Base-by-base conservation (phyloP, 2,329 filamentous ascomycete species). In the Aspergillus floridensis region DNA sequence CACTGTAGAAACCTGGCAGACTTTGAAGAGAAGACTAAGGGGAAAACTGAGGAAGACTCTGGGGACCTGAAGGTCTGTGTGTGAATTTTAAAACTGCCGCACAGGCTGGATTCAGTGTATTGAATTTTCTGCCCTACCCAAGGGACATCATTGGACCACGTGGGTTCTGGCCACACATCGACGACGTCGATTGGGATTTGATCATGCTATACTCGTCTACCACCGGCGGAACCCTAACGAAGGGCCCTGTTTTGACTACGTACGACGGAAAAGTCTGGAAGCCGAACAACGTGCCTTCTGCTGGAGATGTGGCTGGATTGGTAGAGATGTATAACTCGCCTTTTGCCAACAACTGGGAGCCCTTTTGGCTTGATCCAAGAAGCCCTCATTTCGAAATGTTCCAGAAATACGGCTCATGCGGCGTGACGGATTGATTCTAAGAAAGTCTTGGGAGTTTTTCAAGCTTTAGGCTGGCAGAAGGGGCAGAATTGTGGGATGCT, bases 101-200 rank as follows among this genome's bases (percentile, higher is more conserved):
- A 4, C 2, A 35, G 0, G 5, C 8, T 2, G 50, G 19, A 5
- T 59, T 63, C 21, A 8, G 11, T n/a, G 56, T 38, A 2, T 3
- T 22, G 2, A 12, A 61, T 5, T 56, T 26, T 0, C 44, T 63
- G 57, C 59, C 53, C 2, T 21, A 29, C 2, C 0, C 16, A 1
- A 7, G 10, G 8, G 14, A 12, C 12, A 10, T 35, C 49, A 52
- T n/a, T 3, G 10, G 32, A 6, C 48, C 58, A 14, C 21, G 16
- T n/a, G 21, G 11, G 14, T 4, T 10, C 3, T 44, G 26, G 31
- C 26, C 53, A 14, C 11, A 14, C n/a, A 46, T 50, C 4, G 22
- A 8, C 8, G 38, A 52, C 5, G 53, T 61, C 1, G 59, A 63
- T 51, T 63, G 59, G 56, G n/a, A 52, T 2, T 63, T 56, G 14